Base-by-base conservation (phyloP, 805 yeast species). In the Ogataea degrootiae region DNA sequence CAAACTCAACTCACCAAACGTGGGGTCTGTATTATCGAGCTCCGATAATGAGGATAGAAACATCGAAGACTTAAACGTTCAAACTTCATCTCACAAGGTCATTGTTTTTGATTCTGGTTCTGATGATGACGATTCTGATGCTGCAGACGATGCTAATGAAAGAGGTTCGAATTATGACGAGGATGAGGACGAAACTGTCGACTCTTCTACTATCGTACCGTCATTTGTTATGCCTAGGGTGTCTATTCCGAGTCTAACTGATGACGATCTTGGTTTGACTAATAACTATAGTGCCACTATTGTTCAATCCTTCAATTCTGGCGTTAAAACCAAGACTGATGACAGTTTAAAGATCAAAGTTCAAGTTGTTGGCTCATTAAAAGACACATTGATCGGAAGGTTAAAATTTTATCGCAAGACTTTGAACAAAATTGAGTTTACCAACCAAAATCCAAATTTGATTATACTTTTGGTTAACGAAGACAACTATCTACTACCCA, bases 141-240 rank as follows among this genome's bases (percentile, higher is more conserved):
- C 37, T 29, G 22, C 47, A 8, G 59, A 50, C 33, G 48, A 45
- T 14, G 57, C 54, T 6, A 22, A 15, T n/a, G 40, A 15, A 15
- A 37, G 12, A 5, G 5, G n/a, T 37, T 22, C 17, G 4, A 23
- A 29, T 17, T 45, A 47, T 5, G 52, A 43, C 17, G 54, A 44
- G n/a, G 61, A 56, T 17, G 58, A 55, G 2, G 63, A 61, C n/a
- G 57, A 57, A 33, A 57, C 61, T 6, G 47, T 53, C 12, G 60
- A 61, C 42, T 51, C 64, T 12, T 57, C 69, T 16, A 57, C 65
- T 2, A 57, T 61, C 7, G 53, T 57, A 12, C 69, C 71, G 3
- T 65, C 70, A 1, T 68, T 68, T 52, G 64, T 67, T 16, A 68
- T 68, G 72, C 72, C 72, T 1, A 55, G 63, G 35, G 67, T 68